phyloP scores from a whole-genome alignment of 805 yeast species.

The Sugiyamaella smithiae region DNA sequence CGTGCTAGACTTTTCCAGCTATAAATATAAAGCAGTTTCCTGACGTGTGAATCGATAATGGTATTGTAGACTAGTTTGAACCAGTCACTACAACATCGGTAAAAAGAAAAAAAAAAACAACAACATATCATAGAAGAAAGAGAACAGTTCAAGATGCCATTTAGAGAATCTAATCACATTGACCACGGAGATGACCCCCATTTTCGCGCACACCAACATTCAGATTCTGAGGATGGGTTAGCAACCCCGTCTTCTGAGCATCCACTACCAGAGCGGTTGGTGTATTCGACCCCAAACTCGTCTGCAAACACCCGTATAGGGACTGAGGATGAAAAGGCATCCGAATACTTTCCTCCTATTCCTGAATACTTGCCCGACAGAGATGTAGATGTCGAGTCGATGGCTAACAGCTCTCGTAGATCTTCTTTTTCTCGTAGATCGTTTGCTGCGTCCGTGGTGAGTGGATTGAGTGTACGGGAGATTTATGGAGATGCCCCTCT shows the following conservation, averaged over 20 bases:
- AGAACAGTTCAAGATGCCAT: neutral
- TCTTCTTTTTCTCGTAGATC: constrained; percentile 5
- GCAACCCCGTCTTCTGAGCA: neutral
- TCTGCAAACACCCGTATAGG: constrained; percentile 4
- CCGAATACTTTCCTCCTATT: constrained; percentile 3
- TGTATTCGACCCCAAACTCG: constrained; percentile 1
- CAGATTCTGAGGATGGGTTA: constrained; percentile 8
- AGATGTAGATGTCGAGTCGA: neutral
- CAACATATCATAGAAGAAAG: neutral
- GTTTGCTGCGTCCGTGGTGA: constrained; percentile 10
- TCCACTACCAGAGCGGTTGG: constrained; percentile 3
- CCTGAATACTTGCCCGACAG: neutral
- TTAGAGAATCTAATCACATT: neutral
- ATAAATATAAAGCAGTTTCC: neutral
- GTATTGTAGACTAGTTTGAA: too few relatives aligned
- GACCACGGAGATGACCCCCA: constrained; percentile 12
- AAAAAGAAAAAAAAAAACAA: neutral
- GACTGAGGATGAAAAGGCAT: constrained; percentile 4
- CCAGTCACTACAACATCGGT: neutral
- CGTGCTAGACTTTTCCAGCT: neutral
- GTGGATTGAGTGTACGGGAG: constrained; percentile 29
- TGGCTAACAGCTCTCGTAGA: constrained; percentile 1
- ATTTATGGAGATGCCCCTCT: constrained; percentile 43
- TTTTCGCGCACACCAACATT: constrained; percentile 8
- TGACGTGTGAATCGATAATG: neutral